phyloP scores from a whole-genome alignment of 441 rosid species.

The Euphorbia schlechtendalii region DNA sequence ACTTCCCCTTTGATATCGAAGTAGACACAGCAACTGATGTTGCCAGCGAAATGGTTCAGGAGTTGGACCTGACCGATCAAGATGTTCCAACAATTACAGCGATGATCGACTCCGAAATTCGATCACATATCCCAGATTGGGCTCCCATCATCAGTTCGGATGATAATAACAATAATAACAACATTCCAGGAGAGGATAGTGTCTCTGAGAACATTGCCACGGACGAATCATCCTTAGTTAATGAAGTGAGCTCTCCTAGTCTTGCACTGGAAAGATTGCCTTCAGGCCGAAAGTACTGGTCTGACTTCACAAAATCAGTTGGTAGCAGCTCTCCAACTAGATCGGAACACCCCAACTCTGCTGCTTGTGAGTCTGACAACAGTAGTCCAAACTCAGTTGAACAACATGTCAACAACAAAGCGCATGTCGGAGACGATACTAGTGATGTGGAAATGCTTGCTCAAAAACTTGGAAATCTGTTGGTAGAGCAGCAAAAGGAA shows the following conservation, averaged over 20 bases:
- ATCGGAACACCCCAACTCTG: slow-evolving; percentile 25
- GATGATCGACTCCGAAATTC: slow-evolving; percentile 68
- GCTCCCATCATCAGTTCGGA: slow-evolving; percentile 23
- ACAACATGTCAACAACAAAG: slow-evolving; percentile 7
- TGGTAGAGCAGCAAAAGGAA: slow-evolving; percentile 60
- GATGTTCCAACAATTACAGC: slow-evolving; percentile 63
- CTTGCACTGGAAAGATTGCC: slow-evolving; percentile 61
- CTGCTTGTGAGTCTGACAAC: slow-evolving; percentile 21
- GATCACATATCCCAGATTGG: slow-evolving; percentile 65
- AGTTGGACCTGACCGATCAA: slow-evolving; percentile 78
- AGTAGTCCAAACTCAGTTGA: slow-evolving; percentile 17
- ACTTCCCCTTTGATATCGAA: slow-evolving; percentile 80
- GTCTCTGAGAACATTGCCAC: slow-evolving; percentile 17
- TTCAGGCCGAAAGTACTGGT: slow-evolving; percentile 86
- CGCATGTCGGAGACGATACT: slow-evolving; percentile 11
- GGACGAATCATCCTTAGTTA: slow-evolving; percentile 22
- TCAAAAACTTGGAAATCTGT: slow-evolving; percentile 49
- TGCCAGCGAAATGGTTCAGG: slow-evolving; percentile 91
- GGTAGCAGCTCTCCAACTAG: slow-evolving; percentile 35
- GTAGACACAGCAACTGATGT: slow-evolving; percentile 81
- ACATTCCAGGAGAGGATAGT: slow-evolving; percentile 15
- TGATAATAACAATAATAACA: no score
- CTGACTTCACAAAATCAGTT: slow-evolving; percentile 47
- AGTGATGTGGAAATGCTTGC: slow-evolving; percentile 27
- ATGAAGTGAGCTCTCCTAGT: slow-evolving; percentile 27